Conservation (phyloP, 306 rosid species). For the Fragaria nilgerrensis region DNA sequence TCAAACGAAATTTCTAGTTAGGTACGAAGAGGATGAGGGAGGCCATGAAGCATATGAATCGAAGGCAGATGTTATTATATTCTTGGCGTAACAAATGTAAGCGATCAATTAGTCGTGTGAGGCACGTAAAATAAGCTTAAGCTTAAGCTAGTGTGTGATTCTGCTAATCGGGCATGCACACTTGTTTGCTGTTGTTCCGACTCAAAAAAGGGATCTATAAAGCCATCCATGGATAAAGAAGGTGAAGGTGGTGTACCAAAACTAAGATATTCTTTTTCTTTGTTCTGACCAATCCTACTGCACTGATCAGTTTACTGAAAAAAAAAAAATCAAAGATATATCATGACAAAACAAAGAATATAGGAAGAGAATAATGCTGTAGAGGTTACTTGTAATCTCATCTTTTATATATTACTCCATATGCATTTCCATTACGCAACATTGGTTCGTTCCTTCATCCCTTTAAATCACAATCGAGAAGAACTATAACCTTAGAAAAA, state of each 20-base stretch:
- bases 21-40: neutral
- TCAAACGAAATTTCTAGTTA: neutral
- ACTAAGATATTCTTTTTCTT: constrained; percentile 8
- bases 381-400: neutral
- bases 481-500: neutral
- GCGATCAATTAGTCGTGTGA: constrained; percentile 44
- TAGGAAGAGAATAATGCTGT: neutral
- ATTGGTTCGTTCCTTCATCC: neutral
- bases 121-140: constrained; percentile 46
- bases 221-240: neutral
- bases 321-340: neutral
- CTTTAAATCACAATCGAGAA: neutral
- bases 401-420: neutral
- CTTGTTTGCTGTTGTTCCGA: constrained; percentile 5
- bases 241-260: constrained; percentile 1
- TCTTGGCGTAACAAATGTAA: constrained; percentile 50
- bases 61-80: neutral
- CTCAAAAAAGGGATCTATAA: neutral
- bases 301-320: neutral
- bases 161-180: constrained; percentile 28
- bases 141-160: constrained; percentile 16
- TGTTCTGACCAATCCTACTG: neutral
- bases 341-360: constrained; percentile 13
- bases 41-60: neutral
- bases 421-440: neutral